Evolutionary conservation across 805 yeast genomes (phyloP), one percentile per base, ranked within the genome.

Genomic region (Suhomyces sp.): DNA sequence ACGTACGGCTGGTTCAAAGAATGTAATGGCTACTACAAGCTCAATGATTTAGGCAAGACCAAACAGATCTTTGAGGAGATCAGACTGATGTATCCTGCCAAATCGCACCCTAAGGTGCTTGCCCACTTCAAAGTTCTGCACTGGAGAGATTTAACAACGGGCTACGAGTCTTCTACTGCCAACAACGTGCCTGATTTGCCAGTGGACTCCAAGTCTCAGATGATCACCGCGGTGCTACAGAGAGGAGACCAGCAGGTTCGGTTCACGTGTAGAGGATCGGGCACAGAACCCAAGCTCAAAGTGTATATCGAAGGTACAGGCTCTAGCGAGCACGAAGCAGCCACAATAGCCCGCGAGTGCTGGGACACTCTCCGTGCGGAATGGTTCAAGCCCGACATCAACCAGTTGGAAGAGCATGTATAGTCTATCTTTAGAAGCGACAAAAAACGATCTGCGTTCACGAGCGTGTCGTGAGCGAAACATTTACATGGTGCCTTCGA

Each of bases 221-320:
- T 94, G 97, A 84, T 93, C 57, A 91, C 97, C 0, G 85, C 79
- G 1, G 67, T 68, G 21, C 69, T 89, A 20, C 57, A 54, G 24
- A 53, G 57, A 2, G 54, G 52, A 1, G 66, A 61, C 2, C 57
- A 43, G 1, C 57, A 56, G 19, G 83, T 89, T 2, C 71, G 96
- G 33, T 85, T 92, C 63, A 92, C 98, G 0, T 84, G 89, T 47
- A 78, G 99, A 49, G 97, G 97, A 0, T 89, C 97, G 3, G 99
- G 99, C 9, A 93, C 99, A 0, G 99, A 93, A 66, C 97, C 97
- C 2, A 93, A 93, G 65, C 74, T 93, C 56, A 93, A 93, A 67
- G 88, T 93, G 0, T 93, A 93, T 69, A 85, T 93, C 31, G 99
- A 93, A 64, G 94, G 96, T 0, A 68, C 68, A 41, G 78, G 89